Conservation (phyloP, 192 early-diverging fungal species). For the Backusella westeae region DNA sequence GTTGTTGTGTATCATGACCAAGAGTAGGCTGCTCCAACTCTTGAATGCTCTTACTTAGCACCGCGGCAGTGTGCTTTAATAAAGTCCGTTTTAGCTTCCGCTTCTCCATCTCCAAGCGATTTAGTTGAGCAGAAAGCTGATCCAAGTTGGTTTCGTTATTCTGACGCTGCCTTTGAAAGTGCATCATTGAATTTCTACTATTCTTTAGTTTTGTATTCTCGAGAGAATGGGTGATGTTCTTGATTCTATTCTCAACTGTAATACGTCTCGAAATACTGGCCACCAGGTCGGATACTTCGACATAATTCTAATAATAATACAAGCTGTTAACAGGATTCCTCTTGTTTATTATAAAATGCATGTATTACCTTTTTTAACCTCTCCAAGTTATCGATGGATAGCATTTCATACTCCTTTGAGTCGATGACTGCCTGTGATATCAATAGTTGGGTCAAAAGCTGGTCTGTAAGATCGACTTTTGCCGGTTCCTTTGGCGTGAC, state of each 20-base stretch:
- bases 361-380: slow-evolving; percentile 47
- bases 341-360: not conserved
- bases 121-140: slow-evolving; percentile 47
- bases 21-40: slow-evolving; percentile 28
- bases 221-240: not conserved
- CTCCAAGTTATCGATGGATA: slow-evolving; percentile 54
- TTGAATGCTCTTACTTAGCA: slow-evolving; percentile 46
- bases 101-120: slow-evolving; percentile 44
- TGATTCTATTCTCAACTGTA: slow-evolving; percentile 9
- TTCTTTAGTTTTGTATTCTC: slow-evolving; percentile 4
- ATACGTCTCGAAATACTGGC: not conserved
- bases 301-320: not conserved
- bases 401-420: slow-evolving; percentile 48
- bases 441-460: slow-evolving; percentile 30
- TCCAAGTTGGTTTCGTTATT: slow-evolving; percentile 51
- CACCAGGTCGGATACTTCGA: not conserved
- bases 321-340: not conserved
- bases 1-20: not conserved
- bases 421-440: slow-evolving; percentile 56
- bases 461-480: not conserved
- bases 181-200: slow-evolving; percentile 1
- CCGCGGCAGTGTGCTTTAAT: slow-evolving; percentile 52
- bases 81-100: slow-evolving; percentile 44
- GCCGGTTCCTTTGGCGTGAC: not conserved
- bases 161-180: not conserved